Percentiles rank a stretch among this genome's conserved stretches.
These are phyloP conservation scores for Malus domestica DNA, from an alignment of 306 rosid species.

Conservation along the genomic window ASM211411v1 NC_041805.1:20498501-20499000, in stretches of 20 bases:
- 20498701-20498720: slow-evolving; percentile 6
- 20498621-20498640: neutral
- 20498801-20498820: slow-evolving; percentile 22
- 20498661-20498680: neutral
- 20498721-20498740: slow-evolving; percentile 9
- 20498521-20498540: neutral
- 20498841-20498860: slow-evolving; percentile 20
- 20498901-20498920: neutral
- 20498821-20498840: slow-evolving; percentile 15
- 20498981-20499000: neutral
- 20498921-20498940: neutral
- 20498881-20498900: slow-evolving; percentile 21
- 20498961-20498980: neutral
- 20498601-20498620: neutral
- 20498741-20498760: slow-evolving; percentile 3
- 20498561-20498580: slow-evolving; percentile 10
- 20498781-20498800: neutral
- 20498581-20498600: slow-evolving; percentile 9
- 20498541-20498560: slow-evolving; percentile 7
- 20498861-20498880: neutral
- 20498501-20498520: neutral
- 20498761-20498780: slow-evolving; percentile 10
- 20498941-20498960: too few relatives aligned
- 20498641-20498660: neutral
- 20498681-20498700: neutral